Evolutionary conservation across 2,329 filamentous ascomycete species (phyloP).

Genomic region (Hypomyces rosellus): DNA sequence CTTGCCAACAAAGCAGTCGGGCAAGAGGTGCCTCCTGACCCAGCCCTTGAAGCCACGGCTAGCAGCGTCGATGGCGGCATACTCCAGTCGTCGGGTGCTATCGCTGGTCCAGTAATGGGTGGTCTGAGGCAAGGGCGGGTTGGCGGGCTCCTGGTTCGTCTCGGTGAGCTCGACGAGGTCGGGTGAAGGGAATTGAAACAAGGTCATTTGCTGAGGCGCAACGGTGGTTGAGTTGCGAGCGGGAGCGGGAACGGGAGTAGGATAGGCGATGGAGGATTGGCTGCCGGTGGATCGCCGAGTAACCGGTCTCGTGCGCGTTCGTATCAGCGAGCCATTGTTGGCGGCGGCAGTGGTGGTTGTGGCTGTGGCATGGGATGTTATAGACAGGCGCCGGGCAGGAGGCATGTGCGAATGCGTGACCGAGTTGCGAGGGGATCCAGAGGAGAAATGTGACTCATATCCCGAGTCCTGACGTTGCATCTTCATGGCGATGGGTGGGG

Average conservation of each 20-base stretch:
- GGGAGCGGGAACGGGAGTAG: slow-evolving; percentile 21
- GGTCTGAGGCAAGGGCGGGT: slow-evolving; percentile 44
- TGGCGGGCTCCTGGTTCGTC: slow-evolving; percentile 19
- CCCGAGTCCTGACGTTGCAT: slow-evolving; percentile 55
- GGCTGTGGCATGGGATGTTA: slow-evolving; percentile 21
- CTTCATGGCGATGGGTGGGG: slow-evolving; percentile 27
- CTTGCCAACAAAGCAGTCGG: slow-evolving; percentile 53
- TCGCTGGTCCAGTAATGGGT: slow-evolving; percentile 64
- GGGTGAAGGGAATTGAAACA: slow-evolving; percentile 45
- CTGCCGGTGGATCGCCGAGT: slow-evolving; percentile 33
- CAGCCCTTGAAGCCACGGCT: slow-evolving; percentile 55
- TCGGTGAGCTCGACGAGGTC: slow-evolving; percentile 29
- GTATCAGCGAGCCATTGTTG: slow-evolving; percentile 16
- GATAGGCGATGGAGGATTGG: slow-evolving; percentile 11
- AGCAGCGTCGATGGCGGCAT: slow-evolving; percentile 60
- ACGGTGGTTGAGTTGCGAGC: slow-evolving; percentile 30
- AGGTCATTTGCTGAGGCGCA: slow-evolving; percentile 30
- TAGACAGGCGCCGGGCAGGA: slow-evolving; percentile 29
- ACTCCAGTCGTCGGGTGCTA: slow-evolving; percentile 55
- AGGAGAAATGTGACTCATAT: slow-evolving; percentile 43
- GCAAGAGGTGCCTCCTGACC: slow-evolving; percentile 50
- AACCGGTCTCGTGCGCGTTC: slow-evolving; percentile 34
- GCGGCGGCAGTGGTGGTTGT: slow-evolving; percentile 2
- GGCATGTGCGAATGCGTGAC: slow-evolving; percentile 26
- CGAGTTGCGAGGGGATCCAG: slow-evolving; percentile 32